Conservation (phyloP, 345 rosid genomes). For the Gossypium longicalyx region DNA sequence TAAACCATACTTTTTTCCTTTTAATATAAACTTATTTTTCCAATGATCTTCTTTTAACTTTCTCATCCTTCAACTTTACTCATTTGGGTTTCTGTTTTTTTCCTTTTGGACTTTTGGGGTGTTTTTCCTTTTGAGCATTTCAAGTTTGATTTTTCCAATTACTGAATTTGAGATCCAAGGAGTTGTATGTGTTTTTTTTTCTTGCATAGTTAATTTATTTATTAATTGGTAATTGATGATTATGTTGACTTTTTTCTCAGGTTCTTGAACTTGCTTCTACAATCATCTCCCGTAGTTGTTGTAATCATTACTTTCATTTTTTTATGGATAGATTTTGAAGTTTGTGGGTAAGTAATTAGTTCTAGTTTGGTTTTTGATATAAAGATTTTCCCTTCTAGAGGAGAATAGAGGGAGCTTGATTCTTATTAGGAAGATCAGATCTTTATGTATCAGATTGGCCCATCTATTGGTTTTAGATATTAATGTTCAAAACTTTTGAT, state of each 20-base stretch:
- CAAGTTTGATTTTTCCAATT: slow-evolving; percentile 8
- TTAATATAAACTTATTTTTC: not conserved
- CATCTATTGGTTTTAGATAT: slow-evolving; percentile 28
- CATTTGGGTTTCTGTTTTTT: slow-evolving; percentile 15
- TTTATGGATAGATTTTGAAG: not conserved
- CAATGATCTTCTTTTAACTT: slow-evolving; percentile 7
- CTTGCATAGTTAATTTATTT: not conserved
- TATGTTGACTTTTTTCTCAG: slow-evolving; percentile 20
- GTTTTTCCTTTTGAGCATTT: not conserved
- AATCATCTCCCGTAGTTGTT: not conserved
- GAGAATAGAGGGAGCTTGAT: slow-evolving; percentile 19
- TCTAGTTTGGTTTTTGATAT: not conserved
- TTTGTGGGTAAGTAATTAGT: slow-evolving; percentile 5
- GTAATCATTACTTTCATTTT: not conserved
- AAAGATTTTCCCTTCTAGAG: no score
- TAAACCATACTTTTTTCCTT: not conserved
- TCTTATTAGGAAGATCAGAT: slow-evolving; percentile 23
- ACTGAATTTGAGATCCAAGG: slow-evolving; percentile 7
- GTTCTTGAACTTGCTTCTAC: not conserved
- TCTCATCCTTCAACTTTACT: slow-evolving; percentile 15
- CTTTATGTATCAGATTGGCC: slow-evolving; percentile 17
- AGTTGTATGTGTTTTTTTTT: not conserved
- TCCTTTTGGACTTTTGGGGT: not conserved
- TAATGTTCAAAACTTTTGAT: slow-evolving; percentile 30
- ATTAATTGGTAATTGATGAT: slow-evolving; percentile 9